Percentiles rank a stretch among this genome's conserved stretches.
Conservation (phyloP, 371 early-diverging fungal species). For the Mortierella sp. region DNA sequence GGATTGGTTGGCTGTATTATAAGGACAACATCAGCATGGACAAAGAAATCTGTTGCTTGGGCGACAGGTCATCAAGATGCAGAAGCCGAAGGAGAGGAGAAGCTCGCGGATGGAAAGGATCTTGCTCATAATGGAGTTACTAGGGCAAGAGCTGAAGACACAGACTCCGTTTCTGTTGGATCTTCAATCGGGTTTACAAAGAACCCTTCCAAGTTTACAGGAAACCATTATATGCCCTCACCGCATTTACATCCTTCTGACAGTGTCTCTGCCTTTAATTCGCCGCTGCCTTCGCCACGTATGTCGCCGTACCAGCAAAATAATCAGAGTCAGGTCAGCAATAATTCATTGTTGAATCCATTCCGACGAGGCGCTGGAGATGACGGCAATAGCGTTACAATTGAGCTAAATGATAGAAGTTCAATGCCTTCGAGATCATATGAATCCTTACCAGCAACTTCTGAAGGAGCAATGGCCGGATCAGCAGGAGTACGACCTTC, state of each 20-base stretch:
- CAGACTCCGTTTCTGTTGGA: background rate
- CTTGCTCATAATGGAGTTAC: background rate
- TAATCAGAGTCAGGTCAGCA: constrained; percentile 34
- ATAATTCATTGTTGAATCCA: constrained; percentile 37
- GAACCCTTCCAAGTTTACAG: constrained; percentile 43
- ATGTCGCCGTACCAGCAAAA: constrained; percentile 37
- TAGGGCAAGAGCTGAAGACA: too few relatives aligned
- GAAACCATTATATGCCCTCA: constrained; percentile 31
- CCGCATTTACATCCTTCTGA: constrained; percentile 20
- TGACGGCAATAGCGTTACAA: background rate
- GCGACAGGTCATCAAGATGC: constrained; percentile 4
- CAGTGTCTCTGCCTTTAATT: constrained; percentile 14
- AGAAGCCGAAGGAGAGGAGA: background rate
- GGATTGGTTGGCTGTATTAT: constrained; percentile 44
- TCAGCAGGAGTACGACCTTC: background rate
- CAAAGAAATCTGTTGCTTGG: constrained; percentile 23
- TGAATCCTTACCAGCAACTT: constrained; percentile 2
- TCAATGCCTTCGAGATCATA: background rate
- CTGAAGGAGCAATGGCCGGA: background rate
- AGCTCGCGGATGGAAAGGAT: constrained; percentile 5
- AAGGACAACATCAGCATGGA: constrained; percentile 19
- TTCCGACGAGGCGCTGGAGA: constrained; percentile 23
- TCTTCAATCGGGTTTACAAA: constrained; percentile 4
- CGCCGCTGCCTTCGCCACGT: constrained; percentile 29
- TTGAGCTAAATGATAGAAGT: constrained; percentile 17